Evolutionary conservation across 371 early-diverging fungal species (phyloP).

Genomic region (Chytridium lagenaria): DNA sequence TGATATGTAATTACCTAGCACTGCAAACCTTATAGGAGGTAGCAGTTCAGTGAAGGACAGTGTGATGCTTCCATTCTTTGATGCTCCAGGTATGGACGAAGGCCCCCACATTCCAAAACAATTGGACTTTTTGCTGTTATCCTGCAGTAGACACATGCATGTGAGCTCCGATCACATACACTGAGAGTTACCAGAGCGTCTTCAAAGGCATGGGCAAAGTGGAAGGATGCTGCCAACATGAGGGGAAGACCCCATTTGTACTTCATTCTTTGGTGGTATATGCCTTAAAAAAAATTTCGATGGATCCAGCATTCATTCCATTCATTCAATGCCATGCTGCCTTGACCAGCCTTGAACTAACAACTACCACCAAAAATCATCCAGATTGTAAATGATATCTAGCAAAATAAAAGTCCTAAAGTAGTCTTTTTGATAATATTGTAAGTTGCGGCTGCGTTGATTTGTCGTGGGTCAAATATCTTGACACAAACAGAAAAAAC

Average conservation of each 20-base stretch:
- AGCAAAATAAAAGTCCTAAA: too few species aligned
- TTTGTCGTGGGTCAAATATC: too few species aligned
- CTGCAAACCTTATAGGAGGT: slow-evolving; percentile 10
- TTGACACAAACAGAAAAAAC: too few species aligned
- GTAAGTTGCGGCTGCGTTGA: too few species aligned
- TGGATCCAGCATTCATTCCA: background rate
- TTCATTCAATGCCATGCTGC: background rate
- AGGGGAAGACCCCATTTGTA: too few species aligned
- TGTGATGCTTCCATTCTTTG: slow-evolving; percentile 18
- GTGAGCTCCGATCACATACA: too few species aligned
- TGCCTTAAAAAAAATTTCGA: background rate
- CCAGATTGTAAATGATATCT: too few species aligned
- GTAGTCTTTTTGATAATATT: too few species aligned
- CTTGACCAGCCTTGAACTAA: background rate
- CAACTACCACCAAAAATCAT: too few species aligned
- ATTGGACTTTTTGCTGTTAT: background rate
- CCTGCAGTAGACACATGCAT: background rate
- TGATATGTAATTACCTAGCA: slow-evolving; percentile 9
- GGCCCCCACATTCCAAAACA: slow-evolving; percentile 23
- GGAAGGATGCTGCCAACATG: background rate
- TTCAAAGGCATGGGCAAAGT: background rate
- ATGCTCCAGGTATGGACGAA: background rate
- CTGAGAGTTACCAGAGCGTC: background rate
- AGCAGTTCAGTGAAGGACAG: slow-evolving; percentile 7
- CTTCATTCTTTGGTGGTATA: too few species aligned